Percentiles rank a stretch among this genome's conserved stretches.
These are phyloP conservation scores for Coemansia sp. DNA, from an alignment of 192 early-diverging fungal genomes.

Conservation along the genomic window DNA sequence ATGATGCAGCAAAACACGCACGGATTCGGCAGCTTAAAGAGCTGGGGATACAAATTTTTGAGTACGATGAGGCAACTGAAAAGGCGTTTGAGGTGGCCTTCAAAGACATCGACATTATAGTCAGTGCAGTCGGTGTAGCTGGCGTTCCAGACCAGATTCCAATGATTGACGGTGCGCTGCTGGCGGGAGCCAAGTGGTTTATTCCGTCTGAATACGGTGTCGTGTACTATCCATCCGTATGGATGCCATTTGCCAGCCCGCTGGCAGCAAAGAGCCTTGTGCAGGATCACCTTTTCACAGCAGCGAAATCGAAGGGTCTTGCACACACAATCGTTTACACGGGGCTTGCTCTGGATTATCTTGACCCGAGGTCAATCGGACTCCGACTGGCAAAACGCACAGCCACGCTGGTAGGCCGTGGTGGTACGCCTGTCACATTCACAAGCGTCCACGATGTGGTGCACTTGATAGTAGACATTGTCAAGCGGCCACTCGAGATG, in stretches of 20 bases:
- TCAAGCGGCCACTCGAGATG: slow-evolving; percentile 37
- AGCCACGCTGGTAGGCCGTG: slow-evolving; percentile 47
- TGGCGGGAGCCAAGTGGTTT: slow-evolving; percentile 46
- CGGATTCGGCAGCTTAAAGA: slow-evolving; percentile 15
- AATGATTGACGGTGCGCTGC: slow-evolving; percentile 45
- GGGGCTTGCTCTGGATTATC: slow-evolving; percentile 46
- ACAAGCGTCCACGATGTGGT: slow-evolving; percentile 28
- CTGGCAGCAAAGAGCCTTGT: slow-evolving; percentile 33
- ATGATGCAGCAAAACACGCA: slow-evolving; percentile 19
- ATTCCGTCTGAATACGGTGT: slow-evolving; percentile 52
- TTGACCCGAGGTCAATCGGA: slow-evolving; percentile 37
- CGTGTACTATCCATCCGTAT: slow-evolving; percentile 22
- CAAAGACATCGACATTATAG: slow-evolving; percentile 25
- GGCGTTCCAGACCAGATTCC: slow-evolving; percentile 26
- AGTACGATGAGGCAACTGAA: slow-evolving; percentile 7
- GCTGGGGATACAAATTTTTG: slow-evolving; percentile 23
- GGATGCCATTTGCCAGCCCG: slow-evolving; percentile 43
- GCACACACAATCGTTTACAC: slow-evolving; percentile 45
- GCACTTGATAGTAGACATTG: slow-evolving; percentile 21
- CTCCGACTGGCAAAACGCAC: slow-evolving; percentile 19
- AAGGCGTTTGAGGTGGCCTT: slow-evolving; percentile 23
- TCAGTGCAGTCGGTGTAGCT: slow-evolving; percentile 32
- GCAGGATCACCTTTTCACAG: slow-evolving; percentile 17
- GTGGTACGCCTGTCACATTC: slow-evolving; percentile 34
- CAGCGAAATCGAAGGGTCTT: slow-evolving; percentile 16